Evolutionary conservation across 176 grass and related monocot genomes (phyloP).

Genomic region (Thinopyrum elongatum): DNA sequence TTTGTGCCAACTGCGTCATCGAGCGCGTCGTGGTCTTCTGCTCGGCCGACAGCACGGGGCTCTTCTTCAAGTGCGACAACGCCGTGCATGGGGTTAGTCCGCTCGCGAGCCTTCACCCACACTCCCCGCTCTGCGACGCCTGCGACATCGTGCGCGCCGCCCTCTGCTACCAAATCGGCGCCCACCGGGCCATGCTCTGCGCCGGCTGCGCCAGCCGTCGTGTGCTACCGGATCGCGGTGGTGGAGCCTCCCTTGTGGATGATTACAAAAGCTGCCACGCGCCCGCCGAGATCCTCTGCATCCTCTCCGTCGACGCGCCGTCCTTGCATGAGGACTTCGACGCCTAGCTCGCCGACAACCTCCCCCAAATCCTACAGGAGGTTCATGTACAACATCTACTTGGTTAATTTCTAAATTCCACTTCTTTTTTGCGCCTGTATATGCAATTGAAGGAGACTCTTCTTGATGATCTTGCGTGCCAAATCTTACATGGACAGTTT

Average conservation of each 20-base stretch:
- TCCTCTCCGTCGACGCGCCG: constrained; percentile 20
- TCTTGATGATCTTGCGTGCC: no score
- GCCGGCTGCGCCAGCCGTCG: no score
- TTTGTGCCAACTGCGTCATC: constrained; percentile 6
- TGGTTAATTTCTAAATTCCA: no score
- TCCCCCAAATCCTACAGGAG: neutral
- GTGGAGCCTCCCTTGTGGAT: neutral
- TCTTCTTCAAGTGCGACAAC: no score
- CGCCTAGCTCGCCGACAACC: neutral
- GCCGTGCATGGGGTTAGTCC: no score
- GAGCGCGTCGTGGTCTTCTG: no score
- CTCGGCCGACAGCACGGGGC: no score
- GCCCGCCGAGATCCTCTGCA: neutral
- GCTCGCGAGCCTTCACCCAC: constrained; percentile 16
- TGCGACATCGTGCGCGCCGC: constrained; percentile 4
- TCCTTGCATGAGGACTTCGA: neutral
- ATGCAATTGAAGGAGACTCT: no score
- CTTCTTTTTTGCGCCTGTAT: no score
- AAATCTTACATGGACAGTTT: no score
- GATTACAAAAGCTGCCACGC: constrained; percentile 20
- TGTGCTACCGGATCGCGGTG: neutral
- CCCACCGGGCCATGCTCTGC: neutral
- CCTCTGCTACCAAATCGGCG: neutral
- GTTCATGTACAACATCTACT: neutral
- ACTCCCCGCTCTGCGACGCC: constrained; percentile 33